phyloP scores from a whole-genome alignment of 1,284 basidiomycete species.

The Pterulicium gracile region DNA sequence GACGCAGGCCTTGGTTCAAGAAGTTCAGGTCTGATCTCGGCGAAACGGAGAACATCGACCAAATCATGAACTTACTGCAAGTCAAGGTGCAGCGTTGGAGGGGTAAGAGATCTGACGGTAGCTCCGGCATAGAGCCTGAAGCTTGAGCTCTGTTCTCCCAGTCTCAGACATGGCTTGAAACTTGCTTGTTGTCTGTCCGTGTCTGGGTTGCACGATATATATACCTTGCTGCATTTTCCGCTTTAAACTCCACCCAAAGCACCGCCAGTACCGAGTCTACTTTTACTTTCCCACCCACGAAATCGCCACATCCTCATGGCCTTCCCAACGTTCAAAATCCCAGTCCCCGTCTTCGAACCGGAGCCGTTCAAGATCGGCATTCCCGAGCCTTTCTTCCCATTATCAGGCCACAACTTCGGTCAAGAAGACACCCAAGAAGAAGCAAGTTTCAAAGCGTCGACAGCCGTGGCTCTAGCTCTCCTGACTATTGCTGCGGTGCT shows the following conservation, averaged over 20 bases:
- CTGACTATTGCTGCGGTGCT: neutral
- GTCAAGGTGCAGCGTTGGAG: conserved; percentile 12
- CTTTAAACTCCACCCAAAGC: too few relatives aligned
- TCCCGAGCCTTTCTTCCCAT: neutral
- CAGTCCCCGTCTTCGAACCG: neutral
- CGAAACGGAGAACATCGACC: conserved; percentile 9
- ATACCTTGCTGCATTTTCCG: too few relatives aligned
- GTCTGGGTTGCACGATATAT: neutral
- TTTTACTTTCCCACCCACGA: neutral
- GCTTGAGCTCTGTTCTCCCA: neutral
- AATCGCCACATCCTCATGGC: neutral
- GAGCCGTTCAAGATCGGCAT: neutral
- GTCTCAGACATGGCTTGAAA: neutral
- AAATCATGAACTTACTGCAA: conserved; percentile 10
- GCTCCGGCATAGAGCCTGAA: neutral
- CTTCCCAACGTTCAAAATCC: neutral
- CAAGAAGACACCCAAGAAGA: neutral
- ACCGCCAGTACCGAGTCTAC: neutral
- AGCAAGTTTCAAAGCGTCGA: neutral
- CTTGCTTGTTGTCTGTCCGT: too few relatives aligned
- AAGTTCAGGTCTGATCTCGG: conserved; percentile 8
- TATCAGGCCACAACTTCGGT: neutral
- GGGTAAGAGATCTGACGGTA: conserved; percentile 2
- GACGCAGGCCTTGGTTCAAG: conserved; percentile 12
- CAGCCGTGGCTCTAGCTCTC: neutral